Evolutionary conservation across 345 rosid genomes (phyloP).

Genomic region (Triadica sebifera): DNA sequence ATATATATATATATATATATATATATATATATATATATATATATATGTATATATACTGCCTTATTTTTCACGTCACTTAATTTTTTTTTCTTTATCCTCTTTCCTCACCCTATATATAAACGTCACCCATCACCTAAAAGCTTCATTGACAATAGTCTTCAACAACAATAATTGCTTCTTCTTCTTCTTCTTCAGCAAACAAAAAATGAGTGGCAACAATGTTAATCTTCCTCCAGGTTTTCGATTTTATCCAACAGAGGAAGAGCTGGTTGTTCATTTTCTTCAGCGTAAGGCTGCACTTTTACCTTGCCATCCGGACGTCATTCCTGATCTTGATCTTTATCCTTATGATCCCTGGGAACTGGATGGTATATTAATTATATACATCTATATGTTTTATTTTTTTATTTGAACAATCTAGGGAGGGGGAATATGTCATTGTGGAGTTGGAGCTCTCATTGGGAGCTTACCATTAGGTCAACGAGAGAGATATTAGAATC

Average conservation of each 20-base stretch:
- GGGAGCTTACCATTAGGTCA: too few relatives aligned
- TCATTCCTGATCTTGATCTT: constrained; percentile 92
- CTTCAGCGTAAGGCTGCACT: constrained; percentile 86
- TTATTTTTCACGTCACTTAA: constrained; percentile 49
- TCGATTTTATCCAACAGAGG: constrained; percentile 80
- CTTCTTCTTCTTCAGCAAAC: background rate
- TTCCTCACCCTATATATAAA: constrained; percentile 31
- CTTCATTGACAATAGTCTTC: constrained; percentile 20
- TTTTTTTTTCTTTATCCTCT: background rate
- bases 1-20: too few relatives aligned
- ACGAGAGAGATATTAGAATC: too few relatives aligned
- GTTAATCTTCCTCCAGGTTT: constrained; percentile 86
- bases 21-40: too few relatives aligned
- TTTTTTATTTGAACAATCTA: background rate
- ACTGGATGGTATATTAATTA: constrained; percentile 54
- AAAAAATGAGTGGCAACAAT: constrained; percentile 40
- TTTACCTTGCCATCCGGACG: constrained; percentile 85
- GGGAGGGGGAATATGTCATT: too few relatives aligned
- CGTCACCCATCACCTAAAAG: constrained; percentile 12
- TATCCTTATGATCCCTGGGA: constrained; percentile 94
- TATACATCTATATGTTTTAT: background rate
- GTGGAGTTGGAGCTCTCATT: too few relatives aligned
- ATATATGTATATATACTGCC: too few relatives aligned
- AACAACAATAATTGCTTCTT: background rate
- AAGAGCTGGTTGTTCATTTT: constrained; percentile 92